Evolutionary conservation across 768 basidiomycete species (phyloP), one percentile per base, ranked within the genome.

Genomic region (Exidia glandulosa): DNA sequence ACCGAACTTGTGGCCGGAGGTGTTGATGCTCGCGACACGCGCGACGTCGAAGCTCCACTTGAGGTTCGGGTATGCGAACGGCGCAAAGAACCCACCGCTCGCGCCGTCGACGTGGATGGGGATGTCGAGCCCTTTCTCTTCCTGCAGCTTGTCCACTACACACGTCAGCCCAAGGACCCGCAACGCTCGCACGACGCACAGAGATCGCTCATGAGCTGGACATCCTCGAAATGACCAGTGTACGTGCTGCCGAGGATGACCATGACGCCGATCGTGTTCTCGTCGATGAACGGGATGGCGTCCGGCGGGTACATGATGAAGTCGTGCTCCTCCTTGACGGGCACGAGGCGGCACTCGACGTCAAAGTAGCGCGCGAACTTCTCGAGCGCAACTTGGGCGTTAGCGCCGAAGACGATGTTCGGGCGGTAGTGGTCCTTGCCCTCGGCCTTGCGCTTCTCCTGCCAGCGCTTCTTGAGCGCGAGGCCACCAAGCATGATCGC

Each of bases 191-290:
- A 85, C 60, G 72, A 77, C 74, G 79, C 77, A 70, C 92, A 75
- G 10, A 89, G 77, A 45, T 85, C 83, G 1, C 87, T 76, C 84
- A 96, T 89, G 69, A 86, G 88, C 69, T 88, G 81, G 32, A 96
- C 93, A 13, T 87, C 84, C 66, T 95, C 94, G 66, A 78, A 83
- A 64, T 76, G 76, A n/a, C 78, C 81, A 5, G 81, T 82, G 63
- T 77, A 79, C 29, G 77, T 80, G 33, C 86, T 76, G 32, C 76
- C 79, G 29, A 82, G 74, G 60, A 81, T 81, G 60, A 82, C 81
- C 62, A 83, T 87, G 57, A 87, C 73, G 54, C 85, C 85, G 61
- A 87, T 86, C 1, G 83, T 84, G 63, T 86, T 86, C 73, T 87
- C 85, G 65, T 87, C 86, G 16, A 87, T 77, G 57, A 74, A 80